Percentiles rank a stretch among this genome's conserved stretches.
phyloP scores from a whole-genome alignment of 2,329 filamentous ascomycete genomes.

The Diaporthe citri region DNA sequence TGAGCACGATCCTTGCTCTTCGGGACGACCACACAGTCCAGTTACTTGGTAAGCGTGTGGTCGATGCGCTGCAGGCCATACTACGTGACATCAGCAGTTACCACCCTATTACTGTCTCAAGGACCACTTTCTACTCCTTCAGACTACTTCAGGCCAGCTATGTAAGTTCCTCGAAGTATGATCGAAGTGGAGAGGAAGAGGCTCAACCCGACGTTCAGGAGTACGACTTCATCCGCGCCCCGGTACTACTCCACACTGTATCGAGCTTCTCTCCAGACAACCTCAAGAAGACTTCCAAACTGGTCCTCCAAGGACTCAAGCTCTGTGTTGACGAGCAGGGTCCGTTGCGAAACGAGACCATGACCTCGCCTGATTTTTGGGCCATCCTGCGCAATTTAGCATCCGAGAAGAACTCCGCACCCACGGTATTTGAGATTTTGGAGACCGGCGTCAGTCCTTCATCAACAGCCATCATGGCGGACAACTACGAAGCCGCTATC shows the following conservation, averaged over 20 bases:
- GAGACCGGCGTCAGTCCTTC: slow-evolving; percentile 80
- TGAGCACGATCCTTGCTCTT: slow-evolving; percentile 85
- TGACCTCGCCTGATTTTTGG: slow-evolving; percentile 98
- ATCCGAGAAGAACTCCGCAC: slow-evolving; percentile 75
- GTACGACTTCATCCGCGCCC: slow-evolving; percentile 90
- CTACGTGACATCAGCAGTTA: slow-evolving; percentile 83
- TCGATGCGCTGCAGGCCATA: slow-evolving; percentile 83
- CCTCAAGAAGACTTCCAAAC: slow-evolving; percentile 79
- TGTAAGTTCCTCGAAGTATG: slow-evolving; percentile 64
- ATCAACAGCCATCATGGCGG: slow-evolving; percentile 88
- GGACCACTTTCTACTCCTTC: slow-evolving; percentile 89
- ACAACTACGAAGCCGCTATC: slow-evolving; percentile 94
- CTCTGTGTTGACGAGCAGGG: slow-evolving; percentile 83
- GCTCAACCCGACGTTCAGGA: slow-evolving; percentile 65
- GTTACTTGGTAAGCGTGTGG: slow-evolving; percentile 81
- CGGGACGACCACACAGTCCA: slow-evolving; percentile 80
- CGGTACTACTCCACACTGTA: slow-evolving; percentile 91
- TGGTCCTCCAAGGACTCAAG: slow-evolving; percentile 83
- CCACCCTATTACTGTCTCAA: slow-evolving; percentile 86
- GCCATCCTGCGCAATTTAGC: slow-evolving; percentile 84
- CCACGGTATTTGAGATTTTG: slow-evolving; percentile 87
- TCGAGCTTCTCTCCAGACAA: slow-evolving; percentile 86
- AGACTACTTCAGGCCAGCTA: slow-evolving; percentile 86
- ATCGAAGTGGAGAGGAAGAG: slow-evolving; percentile 42
- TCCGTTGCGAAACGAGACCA: slow-evolving; percentile 88